phyloP scores from a whole-genome alignment of 768 basidiomycete species.

The Collybia nuda region DNA sequence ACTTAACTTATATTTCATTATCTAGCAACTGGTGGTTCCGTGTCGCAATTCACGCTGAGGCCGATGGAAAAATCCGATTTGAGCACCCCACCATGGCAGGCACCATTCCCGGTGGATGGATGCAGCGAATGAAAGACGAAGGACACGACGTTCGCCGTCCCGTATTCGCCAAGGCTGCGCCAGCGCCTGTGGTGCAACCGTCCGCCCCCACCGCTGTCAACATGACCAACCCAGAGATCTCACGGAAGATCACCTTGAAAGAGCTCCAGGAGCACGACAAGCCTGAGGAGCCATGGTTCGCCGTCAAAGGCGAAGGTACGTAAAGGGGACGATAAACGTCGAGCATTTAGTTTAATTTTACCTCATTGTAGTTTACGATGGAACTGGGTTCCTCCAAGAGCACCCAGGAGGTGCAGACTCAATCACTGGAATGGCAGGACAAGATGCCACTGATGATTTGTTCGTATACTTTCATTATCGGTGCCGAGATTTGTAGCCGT shows the following conservation, averaged over 20 bases:
- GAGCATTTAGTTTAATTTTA: background rate
- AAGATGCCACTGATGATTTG: slow-evolving; percentile 65
- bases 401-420: slow-evolving; percentile 62
- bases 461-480: background rate
- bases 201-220: slow-evolving; percentile 18
- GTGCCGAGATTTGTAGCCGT: background rate
- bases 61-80: slow-evolving; percentile 37
- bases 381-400: slow-evolving; percentile 46
- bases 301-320: slow-evolving; percentile 45
- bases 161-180: slow-evolving; percentile 22
- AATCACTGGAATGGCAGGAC: slow-evolving; percentile 53
- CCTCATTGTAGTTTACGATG: slow-evolving; percentile 43
- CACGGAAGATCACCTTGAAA: slow-evolving; percentile 39
- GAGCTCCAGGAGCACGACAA: slow-evolving; percentile 40
- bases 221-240: slow-evolving; percentile 47
- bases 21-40: slow-evolving; percentile 50
- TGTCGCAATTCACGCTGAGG: slow-evolving; percentile 42
- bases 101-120: slow-evolving; percentile 53
- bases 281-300: slow-evolving; percentile 45
- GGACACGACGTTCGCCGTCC: slow-evolving; percentile 45
- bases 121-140: slow-evolving; percentile 52
- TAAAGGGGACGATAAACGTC: background rate
- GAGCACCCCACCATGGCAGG: slow-evolving; percentile 62
- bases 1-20: background rate
- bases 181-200: background rate